Conservation (phyloP, 202 grass and related monocot genomes). For the Eragrostis tef region DNA sequence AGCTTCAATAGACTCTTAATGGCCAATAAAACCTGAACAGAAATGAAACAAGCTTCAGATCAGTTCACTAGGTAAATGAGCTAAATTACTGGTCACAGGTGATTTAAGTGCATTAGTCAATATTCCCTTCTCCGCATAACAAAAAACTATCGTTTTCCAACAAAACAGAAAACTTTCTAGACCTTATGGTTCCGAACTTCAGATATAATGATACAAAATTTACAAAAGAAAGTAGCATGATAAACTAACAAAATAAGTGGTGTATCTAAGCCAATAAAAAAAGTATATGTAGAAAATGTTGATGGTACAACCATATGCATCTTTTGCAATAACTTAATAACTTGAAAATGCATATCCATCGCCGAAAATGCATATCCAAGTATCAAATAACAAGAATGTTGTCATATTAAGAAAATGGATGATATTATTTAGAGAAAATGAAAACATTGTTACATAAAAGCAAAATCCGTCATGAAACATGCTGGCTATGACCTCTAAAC, state of each 20-base stretch:
- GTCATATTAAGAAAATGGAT: background rate
- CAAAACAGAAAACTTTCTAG: background rate
- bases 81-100: background rate
- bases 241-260: constrained; percentile 23
- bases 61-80: background rate
- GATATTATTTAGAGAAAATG: background rate
- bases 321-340: background rate
- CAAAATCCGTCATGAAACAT: constrained; percentile 3
- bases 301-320: constrained; percentile 21
- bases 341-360: background rate
- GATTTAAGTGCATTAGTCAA: background rate
- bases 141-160: background rate
- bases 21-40: constrained; percentile 72
- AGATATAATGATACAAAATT: background rate
- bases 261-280: background rate
- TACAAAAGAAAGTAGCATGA: background rate
- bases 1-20: constrained; percentile 73
- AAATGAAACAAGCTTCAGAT: background rate
- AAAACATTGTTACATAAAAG: constrained; percentile 6
- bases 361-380: background rate
- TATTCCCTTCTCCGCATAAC: background rate
- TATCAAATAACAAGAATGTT: background rate
- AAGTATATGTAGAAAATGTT: background rate
- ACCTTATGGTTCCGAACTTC: background rate
- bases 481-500: background rate